Evolutionary conservation across 2,329 filamentous ascomycete species (phyloP), one percentile per base, ranked within the genome.

Genomic region (Fusarium xyrophilum): DNA sequence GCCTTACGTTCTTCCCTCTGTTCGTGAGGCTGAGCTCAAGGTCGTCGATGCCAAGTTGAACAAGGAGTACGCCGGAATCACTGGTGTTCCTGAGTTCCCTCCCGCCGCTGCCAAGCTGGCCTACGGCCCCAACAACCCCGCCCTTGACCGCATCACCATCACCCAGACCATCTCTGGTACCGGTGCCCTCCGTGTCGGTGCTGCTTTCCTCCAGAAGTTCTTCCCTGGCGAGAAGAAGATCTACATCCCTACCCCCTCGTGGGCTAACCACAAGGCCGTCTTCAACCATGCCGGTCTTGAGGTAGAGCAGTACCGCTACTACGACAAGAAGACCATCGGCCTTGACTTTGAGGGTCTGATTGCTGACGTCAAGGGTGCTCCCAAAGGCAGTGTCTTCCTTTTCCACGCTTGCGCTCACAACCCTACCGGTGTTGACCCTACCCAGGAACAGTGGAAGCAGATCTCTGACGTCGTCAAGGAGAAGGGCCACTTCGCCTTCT

Each of bases 151-250:
- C 76, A 84, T 97, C 68, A 93, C 90, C 82, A 93, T 97, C 82
- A 97, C 95, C 68, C 96, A 99, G 86, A 93, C 94, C 83, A 97
- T 99, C 84, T 99, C 96, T 65, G 96, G 96, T 73, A 99, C 96
- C 61, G 96, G 96, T 78, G 96, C 96, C 68, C 89, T 99, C 77
- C 91, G 96, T 79, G 95, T 99, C 78, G 96, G 93, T 71, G 96
- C 91, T 76, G 93, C 92, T 74, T 99, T 98, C 89, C 87, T 99
- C 73, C 82, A 92, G 81, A 91, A 93, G 76, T 95, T 93, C 88
- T 97, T 91, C 85, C 93, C 94, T 44, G 89, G 91, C 79, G 89
- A 89, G 75, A 98, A 97, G 89, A 92, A 91, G 81, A 93, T 99
- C 83, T 98, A 97, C 86, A 93, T 99, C 79, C 96, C 96, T 67